Base-by-base conservation (phyloP, 495 filamentous ascomycete genomes). In the Daldinia concentrica region DNA sequence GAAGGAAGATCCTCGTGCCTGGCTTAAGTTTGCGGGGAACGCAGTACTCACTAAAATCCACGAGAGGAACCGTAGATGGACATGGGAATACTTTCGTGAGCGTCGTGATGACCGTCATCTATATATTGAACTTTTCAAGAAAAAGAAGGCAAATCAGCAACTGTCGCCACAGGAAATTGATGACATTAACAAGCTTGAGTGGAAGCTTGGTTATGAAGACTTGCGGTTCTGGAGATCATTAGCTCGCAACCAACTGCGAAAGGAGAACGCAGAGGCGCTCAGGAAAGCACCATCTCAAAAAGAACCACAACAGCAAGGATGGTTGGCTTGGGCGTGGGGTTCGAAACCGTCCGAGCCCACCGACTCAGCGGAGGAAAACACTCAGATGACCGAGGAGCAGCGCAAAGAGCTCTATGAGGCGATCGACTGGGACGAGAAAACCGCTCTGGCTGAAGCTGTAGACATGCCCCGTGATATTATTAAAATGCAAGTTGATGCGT, bases 351-450 rank as follows among this genome's bases (percentile, higher is more conserved):
- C 89, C 34, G 76, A 83, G 56, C 45, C 66, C 7, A 72, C 79
- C 14, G 81, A 84, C 27, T 84, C 88, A 36, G 85, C 87, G 3
- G 90, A 93, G 45, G 90, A 93, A 55, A 89, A 91, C 72, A 88
- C 88, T 9, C 85, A 90, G 58, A 96, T 99, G 87, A 94, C 93
- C 1, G 96, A 99, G 62, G 89, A 97, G 78, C 94, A 99, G 77
- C 90, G 94, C 48, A 93, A 98, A 77, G 95, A 98, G 82, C 87
- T 99, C 8, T 99, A 99, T 75, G 92, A 93, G 71, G 96, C 93
- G 36, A 99, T 99, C 71, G 94, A 98, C 75, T 99, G 94, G 92
- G 92, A 99, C 72, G 95, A 99, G 82, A 98, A 98, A 84, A 91
- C 94, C 57, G 90, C 90, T 3, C 85, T 99, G 34, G 84, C 92